Evolutionary conservation across 2,329 filamentous ascomycete species (phyloP).

Genomic region (Neospermospora avenae): DNA sequence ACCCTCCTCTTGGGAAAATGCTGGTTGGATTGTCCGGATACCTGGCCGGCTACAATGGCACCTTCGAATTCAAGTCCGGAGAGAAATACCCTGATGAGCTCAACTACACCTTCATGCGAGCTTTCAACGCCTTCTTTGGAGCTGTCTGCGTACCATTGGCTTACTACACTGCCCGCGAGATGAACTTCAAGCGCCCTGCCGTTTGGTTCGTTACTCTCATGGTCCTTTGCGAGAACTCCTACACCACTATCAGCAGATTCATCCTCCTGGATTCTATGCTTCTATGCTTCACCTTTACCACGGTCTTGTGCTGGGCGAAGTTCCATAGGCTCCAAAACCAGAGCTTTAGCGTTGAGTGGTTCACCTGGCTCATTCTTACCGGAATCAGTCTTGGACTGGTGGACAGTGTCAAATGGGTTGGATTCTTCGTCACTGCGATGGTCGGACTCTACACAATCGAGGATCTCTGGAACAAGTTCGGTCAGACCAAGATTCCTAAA

Average conservation of each 20-base stretch:
- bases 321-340: constrained; percentile 86
- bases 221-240: constrained; percentile 98
- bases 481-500: constrained; percentile 85
- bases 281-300: constrained; percentile 97
- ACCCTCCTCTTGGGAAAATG: constrained; percentile 97
- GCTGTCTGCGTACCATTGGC: constrained; percentile 89
- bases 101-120: constrained; percentile 97
- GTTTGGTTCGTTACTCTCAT: constrained; percentile 96
- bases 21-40: constrained; percentile 95
- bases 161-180: constrained; percentile 89
- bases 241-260: constrained; percentile 97
- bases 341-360: constrained; percentile 91
- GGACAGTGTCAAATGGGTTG: constrained; percentile 97
- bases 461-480: constrained; percentile 98
- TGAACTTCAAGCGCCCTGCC: constrained; percentile 80
- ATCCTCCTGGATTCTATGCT: constrained; percentile 99
- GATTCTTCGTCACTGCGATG: constrained; percentile 90
- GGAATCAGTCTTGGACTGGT: constrained; percentile 96
- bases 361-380: constrained; percentile 88
- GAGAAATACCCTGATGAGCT: constrained; percentile 91
- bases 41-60: constrained; percentile 95
- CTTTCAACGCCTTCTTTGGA: constrained; percentile 95
- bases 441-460: constrained; percentile 95
- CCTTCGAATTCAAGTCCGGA: constrained; percentile 99
- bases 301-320: constrained; percentile 93